These are phyloP conservation scores for Microdochium trichocladiopsis DNA, from an alignment of 2,329 filamentous ascomycete genomes.

Conservation along the genomic window DNA sequence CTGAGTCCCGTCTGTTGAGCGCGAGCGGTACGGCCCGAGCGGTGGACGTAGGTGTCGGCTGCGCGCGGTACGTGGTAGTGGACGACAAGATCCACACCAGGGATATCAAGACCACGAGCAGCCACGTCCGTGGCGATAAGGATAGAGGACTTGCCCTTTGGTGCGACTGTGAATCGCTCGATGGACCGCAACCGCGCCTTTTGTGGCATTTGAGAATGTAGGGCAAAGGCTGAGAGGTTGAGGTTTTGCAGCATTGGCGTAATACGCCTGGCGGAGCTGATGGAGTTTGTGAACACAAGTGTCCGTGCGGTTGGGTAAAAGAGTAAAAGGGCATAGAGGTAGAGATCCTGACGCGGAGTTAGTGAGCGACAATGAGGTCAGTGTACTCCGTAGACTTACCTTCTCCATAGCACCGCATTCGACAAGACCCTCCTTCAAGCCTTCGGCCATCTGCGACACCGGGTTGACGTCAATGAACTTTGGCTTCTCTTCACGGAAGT, in stretches of 20 bases:
- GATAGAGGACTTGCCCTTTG: slow-evolving; percentile 50
- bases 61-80: slow-evolving; percentile 93
- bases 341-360: slow-evolving; percentile 75
- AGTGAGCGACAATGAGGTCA: no score
- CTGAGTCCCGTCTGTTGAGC: slow-evolving; percentile 71
- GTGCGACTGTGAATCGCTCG: slow-evolving; percentile 72
- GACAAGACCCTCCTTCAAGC: slow-evolving; percentile 80
- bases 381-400: slow-evolving; percentile 33
- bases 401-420: slow-evolving; percentile 94
- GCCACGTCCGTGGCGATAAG: slow-evolving; percentile 92
- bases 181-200: slow-evolving; percentile 91
- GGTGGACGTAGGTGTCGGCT: slow-evolving; percentile 91
- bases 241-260: slow-evolving; percentile 80
- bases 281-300: slow-evolving; percentile 92
- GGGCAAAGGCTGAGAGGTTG: slow-evolving; percentile 63
- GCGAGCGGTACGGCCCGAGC: slow-evolving; percentile 88
- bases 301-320: slow-evolving; percentile 76
- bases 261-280: slow-evolving; percentile 82
- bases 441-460: slow-evolving; percentile 76
- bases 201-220: slow-evolving; percentile 94
- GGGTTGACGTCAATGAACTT: slow-evolving; percentile 93
- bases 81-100: slow-evolving; percentile 78
- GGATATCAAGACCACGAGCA: slow-evolving; percentile 88
- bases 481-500: slow-evolving; percentile 76
- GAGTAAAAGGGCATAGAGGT: slow-evolving; percentile 80